A percentile compares a stretch with the other conserved stretches of the same genome.
phyloP scores from a whole-genome alignment of 2,329 filamentous ascomycete species.

The Penicillium sp. region DNA sequence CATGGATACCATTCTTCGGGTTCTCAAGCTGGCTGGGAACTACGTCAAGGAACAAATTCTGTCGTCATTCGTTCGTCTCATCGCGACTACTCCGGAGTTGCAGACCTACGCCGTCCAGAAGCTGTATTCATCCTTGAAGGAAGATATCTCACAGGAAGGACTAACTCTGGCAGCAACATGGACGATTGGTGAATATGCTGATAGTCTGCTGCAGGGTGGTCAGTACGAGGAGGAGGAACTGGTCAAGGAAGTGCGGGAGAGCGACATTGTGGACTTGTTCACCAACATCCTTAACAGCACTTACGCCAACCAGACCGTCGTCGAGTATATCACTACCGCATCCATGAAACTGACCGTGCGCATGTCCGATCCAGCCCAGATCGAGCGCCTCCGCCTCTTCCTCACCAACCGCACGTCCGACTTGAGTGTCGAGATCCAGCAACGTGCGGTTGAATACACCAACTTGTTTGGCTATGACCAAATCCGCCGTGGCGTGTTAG shows the following conservation, averaged over 20 bases:
- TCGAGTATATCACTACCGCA: conserved; percentile 93
- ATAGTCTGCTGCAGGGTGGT: conserved; percentile 81
- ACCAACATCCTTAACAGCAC: conserved; percentile 89
- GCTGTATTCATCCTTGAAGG: conserved; percentile 84
- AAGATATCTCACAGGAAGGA: conserved; percentile 96
- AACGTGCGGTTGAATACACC: conserved; percentile 90
- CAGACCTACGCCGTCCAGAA: conserved; percentile 98
- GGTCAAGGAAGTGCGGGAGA: conserved; percentile 78
- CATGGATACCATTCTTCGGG: conserved; percentile 93
- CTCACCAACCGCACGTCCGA: conserved; percentile 78
- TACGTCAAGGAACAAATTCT: conserved; percentile 98
- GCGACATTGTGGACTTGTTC: conserved; percentile 91
- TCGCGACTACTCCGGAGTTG: conserved; percentile 89
- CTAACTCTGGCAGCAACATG: conserved; percentile 89
- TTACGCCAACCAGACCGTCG: conserved; percentile 86
- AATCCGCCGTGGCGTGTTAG: conserved; percentile 83
- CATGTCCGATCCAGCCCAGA: conserved; percentile 76
- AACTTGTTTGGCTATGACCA: conserved; percentile 92
- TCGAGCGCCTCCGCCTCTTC: conserved; percentile 79
- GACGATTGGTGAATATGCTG: conserved; percentile 97
- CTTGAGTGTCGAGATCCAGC: conserved; percentile 92
- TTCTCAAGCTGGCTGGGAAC: conserved; percentile 89
- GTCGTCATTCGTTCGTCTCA: conserved; percentile 92
- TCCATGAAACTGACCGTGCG: conserved; percentile 93
- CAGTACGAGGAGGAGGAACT: conserved; percentile 94